Evolutionary conservation across 768 basidiomycete genomes (phyloP), one percentile per base, ranked within the genome.

Genomic region (Suillus alpinus): DNA sequence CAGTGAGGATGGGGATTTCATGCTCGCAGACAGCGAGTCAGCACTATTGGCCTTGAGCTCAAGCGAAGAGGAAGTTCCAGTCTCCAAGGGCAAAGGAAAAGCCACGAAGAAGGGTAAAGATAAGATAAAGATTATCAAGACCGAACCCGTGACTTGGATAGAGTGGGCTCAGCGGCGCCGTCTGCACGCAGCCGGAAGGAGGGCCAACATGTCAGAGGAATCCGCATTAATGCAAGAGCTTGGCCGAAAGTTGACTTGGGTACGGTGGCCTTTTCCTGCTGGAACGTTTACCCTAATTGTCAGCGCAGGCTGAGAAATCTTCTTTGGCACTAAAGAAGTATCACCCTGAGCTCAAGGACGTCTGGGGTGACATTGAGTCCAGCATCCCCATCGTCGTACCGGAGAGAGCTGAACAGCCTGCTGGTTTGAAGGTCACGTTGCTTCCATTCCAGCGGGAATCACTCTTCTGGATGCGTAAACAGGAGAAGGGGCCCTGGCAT

Each of bases 401-500:
- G 2, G 75, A 83, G 56, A 84, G 85, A 67, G 91, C 89, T 51
- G 83, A 83, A 32, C 95, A 95, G 60, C 95, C 97, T 2, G 77
- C 76, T 2, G 87, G 86, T n/a, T 77, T 98, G 62, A 96, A 94
- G 71, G 82, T 92, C 55, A 86, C 83, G 0, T 82, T 99, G 4
- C 78, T 99, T 39, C 96, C 95, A 1, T 99, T 98, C 83, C 97
- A 99, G 73, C 86, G 84, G 57, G 97, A 99, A 76, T 94, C 92
- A 75, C 78, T 99, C 64, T 88, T 80, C 68, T 99, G 97, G 97
- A 96, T 99, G 94, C 84, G 86, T 66, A 82, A 92, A 69, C 97
- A 98, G 77, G 97, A 99, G 72, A 78, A 87, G 58, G 83, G 91
- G 7, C 75, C 86, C 2, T 98, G 95, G 92, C 78, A 81, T 52